Evolutionary conservation across 2,329 filamentous ascomycete genomes (phyloP).

Genomic region (Monosporascus sp.): DNA sequence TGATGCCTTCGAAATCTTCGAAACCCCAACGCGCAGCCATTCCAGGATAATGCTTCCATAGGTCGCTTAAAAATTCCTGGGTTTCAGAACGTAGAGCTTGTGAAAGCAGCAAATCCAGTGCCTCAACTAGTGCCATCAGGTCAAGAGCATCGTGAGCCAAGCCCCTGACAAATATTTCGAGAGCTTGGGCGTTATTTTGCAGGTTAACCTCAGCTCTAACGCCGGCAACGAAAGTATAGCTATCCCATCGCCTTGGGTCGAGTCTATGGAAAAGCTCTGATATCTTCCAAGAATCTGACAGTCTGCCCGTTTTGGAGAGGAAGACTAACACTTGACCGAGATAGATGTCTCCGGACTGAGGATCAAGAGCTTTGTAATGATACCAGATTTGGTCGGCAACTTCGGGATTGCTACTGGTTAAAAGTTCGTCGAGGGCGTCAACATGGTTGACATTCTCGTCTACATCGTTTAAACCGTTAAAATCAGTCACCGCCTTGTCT

Average conservation of each 20-base stretch:
- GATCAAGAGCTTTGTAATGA: slow-evolving; percentile 33
- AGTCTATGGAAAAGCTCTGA: slow-evolving; percentile 37
- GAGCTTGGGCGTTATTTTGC: slow-evolving; percentile 31
- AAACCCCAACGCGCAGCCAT: slow-evolving; percentile 16
- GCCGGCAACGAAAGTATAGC: slow-evolving; percentile 32
- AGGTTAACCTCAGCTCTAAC: slow-evolving; percentile 37
- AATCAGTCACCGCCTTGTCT: background rate
- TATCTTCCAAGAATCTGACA: slow-evolving; percentile 40
- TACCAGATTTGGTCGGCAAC: slow-evolving; percentile 37
- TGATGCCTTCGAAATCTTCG: slow-evolving; percentile 19
- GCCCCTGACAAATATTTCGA: slow-evolving; percentile 34
- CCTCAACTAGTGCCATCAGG: slow-evolving; percentile 27
- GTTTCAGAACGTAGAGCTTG: slow-evolving; percentile 28
- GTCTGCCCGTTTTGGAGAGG: slow-evolving; percentile 36
- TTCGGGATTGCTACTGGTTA: slow-evolving; percentile 11
- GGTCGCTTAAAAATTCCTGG: slow-evolving; percentile 8
- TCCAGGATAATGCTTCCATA: slow-evolving; percentile 22
- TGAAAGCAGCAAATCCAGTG: slow-evolving; percentile 39
- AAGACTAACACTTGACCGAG: slow-evolving; percentile 34
- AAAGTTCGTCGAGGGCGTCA: slow-evolving; percentile 11
- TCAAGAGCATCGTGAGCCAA: slow-evolving; percentile 20
- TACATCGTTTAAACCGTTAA: background rate
- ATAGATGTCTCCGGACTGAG: slow-evolving; percentile 18
- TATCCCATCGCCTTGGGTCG: slow-evolving; percentile 32
- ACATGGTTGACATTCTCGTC: slow-evolving; percentile 4